Base-by-base conservation (phyloP, 352 stramenopile genomes). In the Plasmopara viticola region DNA sequence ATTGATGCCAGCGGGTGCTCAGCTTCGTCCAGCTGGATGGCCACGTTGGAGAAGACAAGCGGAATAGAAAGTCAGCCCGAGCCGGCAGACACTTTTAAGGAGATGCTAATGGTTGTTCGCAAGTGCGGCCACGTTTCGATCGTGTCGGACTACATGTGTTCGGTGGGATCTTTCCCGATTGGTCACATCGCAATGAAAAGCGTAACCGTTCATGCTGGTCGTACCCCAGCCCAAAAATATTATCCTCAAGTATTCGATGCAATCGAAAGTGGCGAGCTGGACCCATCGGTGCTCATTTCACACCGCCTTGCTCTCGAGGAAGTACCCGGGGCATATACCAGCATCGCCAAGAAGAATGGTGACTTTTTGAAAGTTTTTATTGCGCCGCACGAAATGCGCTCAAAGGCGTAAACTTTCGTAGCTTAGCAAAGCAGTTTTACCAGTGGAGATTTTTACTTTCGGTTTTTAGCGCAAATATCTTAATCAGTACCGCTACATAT, bases 361-460 rank as follows among this genome's bases (percentile, higher is more conserved):
- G 65, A 59, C 0, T 84, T 69, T 35, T 33, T 89, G 50, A 89
- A 89, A 55, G 76, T 86, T 41, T 59, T 86, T 12, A 69, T 82
- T 28, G 64, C 64, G 39, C 74, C 74, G 18, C 62, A 73, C 25
- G 48, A 74, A 25, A 68, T 72, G 59, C 59, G 63, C 9, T 55
- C 54, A 20, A 71, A 71, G 54, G 43, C 53, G 59, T 68, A 62
- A 71, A 48, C 1, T 25, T 25, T 38, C 28, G 10, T 48, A 37
- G 7, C 5, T 6, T 2, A 49, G 29, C 44, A 49, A n/a, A 34
- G n/a, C 29, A 39, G 28, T n/a, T 49, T 31, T 25, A 25, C 20
- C 20, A 25, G 20, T 3, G 20, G 20, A 25, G 3, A 25, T 25
- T 25, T 25, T 25, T 25, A 25, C 20, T 25, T 25, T 25, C 20